Conservation (phyloP, 768 basidiomycete genomes). For the Suillus ampliporus region DNA sequence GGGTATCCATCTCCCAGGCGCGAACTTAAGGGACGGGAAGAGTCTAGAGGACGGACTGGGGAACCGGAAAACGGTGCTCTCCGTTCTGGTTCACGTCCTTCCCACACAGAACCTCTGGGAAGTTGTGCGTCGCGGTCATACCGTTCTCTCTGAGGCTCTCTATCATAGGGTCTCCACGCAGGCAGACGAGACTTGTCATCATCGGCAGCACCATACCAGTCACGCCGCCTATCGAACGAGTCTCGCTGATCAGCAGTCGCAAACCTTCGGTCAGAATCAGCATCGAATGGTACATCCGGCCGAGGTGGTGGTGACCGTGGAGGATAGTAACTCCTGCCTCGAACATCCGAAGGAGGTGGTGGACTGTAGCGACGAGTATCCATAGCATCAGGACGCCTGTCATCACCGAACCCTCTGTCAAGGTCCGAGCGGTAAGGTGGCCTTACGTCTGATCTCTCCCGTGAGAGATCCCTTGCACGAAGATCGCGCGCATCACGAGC, state of each 20-base stretch:
- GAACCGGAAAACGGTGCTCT: conserved; percentile 6
- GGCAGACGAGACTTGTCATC: conserved; percentile 45
- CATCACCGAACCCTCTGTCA: conserved; percentile 41
- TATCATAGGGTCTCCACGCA: conserved; percentile 42
- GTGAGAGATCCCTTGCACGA: conserved; percentile 40
- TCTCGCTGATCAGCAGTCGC: conserved; percentile 34
- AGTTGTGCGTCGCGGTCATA: conserved; percentile 42
- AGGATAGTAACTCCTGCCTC: conserved; percentile 38
- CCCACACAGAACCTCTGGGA: conserved; percentile 20
- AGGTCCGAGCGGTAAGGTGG: conserved; percentile 45
- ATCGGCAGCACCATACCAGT: conserved; percentile 41
- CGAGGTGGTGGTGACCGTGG: conserved; percentile 38
- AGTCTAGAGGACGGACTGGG: conserved; percentile 7
- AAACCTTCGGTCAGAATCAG: conserved; percentile 42
- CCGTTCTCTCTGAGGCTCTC: conserved; percentile 42
- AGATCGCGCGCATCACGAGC: conserved; percentile 34
- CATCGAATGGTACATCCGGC: conserved; percentile 34
- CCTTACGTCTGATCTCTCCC: conserved; percentile 39
- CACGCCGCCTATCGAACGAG: conserved; percentile 35
- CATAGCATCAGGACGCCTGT: conserved; percentile 42
- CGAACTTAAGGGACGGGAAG: conserved; percentile 33
- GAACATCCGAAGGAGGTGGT: conserved; percentile 44
- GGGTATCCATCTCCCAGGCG: conserved; percentile 35
- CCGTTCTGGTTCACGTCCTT: conserved; percentile 15
- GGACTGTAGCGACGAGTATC: conserved; percentile 41